Percentiles rank a stretch among this genome's conserved stretches.
Conservation (phyloP, 2,329 filamentous ascomycete species). For the Xylaria sp. region DNA sequence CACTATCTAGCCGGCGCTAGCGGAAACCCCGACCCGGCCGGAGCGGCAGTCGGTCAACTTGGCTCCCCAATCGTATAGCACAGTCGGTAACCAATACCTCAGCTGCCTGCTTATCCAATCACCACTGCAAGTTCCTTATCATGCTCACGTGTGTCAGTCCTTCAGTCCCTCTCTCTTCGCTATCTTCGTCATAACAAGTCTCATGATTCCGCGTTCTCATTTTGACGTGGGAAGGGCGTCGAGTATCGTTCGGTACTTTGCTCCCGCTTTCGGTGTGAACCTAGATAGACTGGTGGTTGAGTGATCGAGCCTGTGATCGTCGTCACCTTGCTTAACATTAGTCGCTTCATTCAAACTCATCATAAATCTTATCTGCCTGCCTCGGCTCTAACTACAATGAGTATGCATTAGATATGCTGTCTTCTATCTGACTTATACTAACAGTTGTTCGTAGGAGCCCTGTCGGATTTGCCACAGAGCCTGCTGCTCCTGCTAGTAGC, state of each 20-base stretch:
- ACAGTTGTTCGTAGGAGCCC: neutral
- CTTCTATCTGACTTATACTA: neutral
- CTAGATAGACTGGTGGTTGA: too few species aligned
- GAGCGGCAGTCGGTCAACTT: conserved; percentile 10
- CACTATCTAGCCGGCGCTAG: neutral
- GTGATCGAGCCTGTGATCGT: too few species aligned
- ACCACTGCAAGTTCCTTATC: neutral
- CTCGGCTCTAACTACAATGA: neutral
- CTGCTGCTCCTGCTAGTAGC: conserved; percentile 18
- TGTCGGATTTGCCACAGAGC: conserved; percentile 15
- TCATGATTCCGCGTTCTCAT: neutral
- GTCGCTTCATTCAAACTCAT: neutral
- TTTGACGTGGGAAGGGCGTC: neutral
- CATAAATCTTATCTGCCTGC: neutral
- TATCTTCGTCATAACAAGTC: conserved; percentile 6
- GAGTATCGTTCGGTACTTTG: neutral
- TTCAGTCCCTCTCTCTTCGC: neutral
- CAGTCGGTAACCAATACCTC: neutral
- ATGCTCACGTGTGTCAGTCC: conserved; percentile 3
- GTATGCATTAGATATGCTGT: neutral
- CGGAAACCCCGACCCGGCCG: neutral
- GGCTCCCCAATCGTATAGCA: neutral
- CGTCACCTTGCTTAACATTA: neutral
- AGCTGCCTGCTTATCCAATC: neutral
- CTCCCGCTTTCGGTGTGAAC: neutral